phyloP scores from a whole-genome alignment of 495 filamentous ascomycete species.

The Xylaria castorea region DNA sequence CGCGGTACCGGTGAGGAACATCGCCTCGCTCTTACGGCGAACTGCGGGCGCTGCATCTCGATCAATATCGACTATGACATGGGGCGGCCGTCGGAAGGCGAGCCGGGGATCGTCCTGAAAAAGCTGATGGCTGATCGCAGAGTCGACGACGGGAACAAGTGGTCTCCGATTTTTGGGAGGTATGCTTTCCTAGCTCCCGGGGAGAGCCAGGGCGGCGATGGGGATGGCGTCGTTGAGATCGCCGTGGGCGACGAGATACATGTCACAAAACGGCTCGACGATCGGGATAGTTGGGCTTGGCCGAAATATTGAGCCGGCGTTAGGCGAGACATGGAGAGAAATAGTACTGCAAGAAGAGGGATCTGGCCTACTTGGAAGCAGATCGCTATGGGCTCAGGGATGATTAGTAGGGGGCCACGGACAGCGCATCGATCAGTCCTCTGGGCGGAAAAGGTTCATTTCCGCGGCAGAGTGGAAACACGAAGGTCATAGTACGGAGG shows the following conservation, averaged over 20 bases:
- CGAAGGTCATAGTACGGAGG: neutral
- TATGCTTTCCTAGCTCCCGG: constrained; percentile 68
- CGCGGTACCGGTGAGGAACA: constrained; percentile 40
- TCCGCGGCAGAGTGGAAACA: constrained; percentile 9
- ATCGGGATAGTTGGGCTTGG: constrained; percentile 64
- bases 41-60: constrained; percentile 80
- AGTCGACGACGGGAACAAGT: constrained; percentile 76
- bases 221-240: constrained; percentile 44
- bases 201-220: neutral
- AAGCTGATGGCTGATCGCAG: constrained; percentile 78
- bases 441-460: neutral
- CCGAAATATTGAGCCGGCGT: constrained; percentile 27
- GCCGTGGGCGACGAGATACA: constrained; percentile 74
- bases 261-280: constrained; percentile 63
- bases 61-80: constrained; percentile 85
- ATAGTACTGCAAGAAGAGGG: neutral
- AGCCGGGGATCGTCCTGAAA: constrained; percentile 74
- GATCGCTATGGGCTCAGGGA: neutral
- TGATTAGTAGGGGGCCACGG: neutral
- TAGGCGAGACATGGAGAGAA: neutral
- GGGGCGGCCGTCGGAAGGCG: constrained; percentile 67
- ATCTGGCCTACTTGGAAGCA: neutral
- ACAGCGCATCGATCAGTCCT: neutral
- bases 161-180: constrained; percentile 82
- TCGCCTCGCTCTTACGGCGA: constrained; percentile 68